These are phyloP conservation scores for Colletotrichum tropicale DNA, from an alignment of 2,329 filamentous ascomycete species.

Conservation along the genomic window DNA sequence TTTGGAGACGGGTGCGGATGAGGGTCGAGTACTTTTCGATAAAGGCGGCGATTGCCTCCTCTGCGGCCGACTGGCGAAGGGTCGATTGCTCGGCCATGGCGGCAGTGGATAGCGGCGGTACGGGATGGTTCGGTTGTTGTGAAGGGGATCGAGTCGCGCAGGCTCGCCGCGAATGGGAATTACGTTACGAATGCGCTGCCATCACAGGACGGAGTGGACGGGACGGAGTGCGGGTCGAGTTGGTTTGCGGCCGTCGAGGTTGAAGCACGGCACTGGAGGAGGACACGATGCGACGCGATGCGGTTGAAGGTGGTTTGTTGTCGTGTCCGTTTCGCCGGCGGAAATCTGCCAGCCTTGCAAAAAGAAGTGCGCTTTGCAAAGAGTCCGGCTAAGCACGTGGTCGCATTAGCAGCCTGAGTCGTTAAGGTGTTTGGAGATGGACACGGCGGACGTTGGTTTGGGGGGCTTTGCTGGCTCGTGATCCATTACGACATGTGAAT, in stretches of 20 bases:
- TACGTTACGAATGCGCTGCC: conserved; percentile 11
- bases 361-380: background rate
- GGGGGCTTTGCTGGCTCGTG: conserved; percentile 14
- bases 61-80: conserved; percentile 67
- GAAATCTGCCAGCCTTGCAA: background rate
- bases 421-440: background rate
- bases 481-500: conserved; percentile 22
- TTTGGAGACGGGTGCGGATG: conserved; percentile 59
- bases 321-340: background rate
- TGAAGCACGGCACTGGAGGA: background rate
- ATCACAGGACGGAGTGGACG: conserved; percentile 1
- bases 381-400: conserved; percentile 9
- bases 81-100: conserved; percentile 72
- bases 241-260: background rate
- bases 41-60: conserved; percentile 71
- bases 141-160: conserved; percentile 7
- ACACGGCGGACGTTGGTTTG: background rate
- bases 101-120: conserved; percentile 64
- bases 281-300: background rate
- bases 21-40: conserved; percentile 63
- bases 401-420: conserved; percentile 14
- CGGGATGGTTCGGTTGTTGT: background rate
- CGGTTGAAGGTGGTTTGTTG: background rate
- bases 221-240: background rate
- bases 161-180: conserved; percentile 10